Evolutionary conservation across 2,329 filamentous ascomycete species (phyloP), one percentile per base, ranked within the genome.

Genomic region (Penicillium sp.): DNA sequence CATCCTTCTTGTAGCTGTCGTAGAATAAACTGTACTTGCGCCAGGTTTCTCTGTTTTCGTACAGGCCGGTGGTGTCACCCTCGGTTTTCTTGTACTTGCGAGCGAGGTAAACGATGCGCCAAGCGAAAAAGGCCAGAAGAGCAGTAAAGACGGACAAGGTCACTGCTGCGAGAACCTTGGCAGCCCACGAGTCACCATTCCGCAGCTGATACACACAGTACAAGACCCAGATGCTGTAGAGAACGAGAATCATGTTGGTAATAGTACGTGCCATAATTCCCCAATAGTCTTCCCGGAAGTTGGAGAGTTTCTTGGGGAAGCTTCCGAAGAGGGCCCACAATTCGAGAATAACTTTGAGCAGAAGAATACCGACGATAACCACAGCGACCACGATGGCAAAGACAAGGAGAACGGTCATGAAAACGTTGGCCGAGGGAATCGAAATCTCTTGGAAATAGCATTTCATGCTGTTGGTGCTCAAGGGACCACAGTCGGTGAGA

Each of bases 181-280:
- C 93, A 7, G 90, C 92, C 93, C 93, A 97, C 0, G 94, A 98
- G 77, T 98, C 95, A 61, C 94, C 93, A 45, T 89, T 85, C 1
- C 90, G 95, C 78, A 98, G 97, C 74, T 99, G 95, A 77, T 94
- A 98, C 64, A 99, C 86, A 76, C 94, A 98, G 79, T 97, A 98
- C 46, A 98, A 81, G 0, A 93, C 92, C 95, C 95, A 98, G 63
- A 97, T 86, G 63, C 95, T 92, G 78, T 98, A 99, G 2, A 98
- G 85, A 19, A 98, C 81, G 62, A 98, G 84, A 69, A 99, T 93
- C 76, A 99, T 83, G 67, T 91, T 91, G 46, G 93, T 96, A 71
- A 98, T 90, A 16, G 93, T 90, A 63, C 94, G 91, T 49, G 89
- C 91, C 75, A 99, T 89, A 58, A 93, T 87, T 67, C 91, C 90